Evolutionary conservation across 2,329 filamentous ascomycete species (phyloP), one percentile per base, ranked within the genome.

Genomic region (Aspergillus texensis): DNA sequence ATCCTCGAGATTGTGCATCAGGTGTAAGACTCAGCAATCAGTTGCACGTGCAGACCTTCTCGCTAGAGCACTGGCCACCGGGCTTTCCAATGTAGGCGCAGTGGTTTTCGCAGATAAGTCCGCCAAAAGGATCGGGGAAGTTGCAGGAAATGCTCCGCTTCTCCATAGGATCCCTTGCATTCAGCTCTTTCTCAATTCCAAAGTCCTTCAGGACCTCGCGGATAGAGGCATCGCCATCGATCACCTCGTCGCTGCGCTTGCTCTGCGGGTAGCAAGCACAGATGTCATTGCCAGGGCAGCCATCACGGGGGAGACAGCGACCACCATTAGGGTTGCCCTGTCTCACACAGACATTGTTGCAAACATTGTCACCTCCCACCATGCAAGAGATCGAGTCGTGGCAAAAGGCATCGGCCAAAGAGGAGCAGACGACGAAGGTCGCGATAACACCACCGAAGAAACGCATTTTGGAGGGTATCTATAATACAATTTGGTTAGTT

Each of bases 281-380:
- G 48, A 60, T 60, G 45, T 24, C 21, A 52, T 60, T 6, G 34
- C 48, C 58, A 11, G 58, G 58, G 48, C 58, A 60, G 58, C 58
- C 58, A 26, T 60, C 58, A 19, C 58, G 58, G 12, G 58, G 58
- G 28, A 60, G 58, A 34, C 58, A 60, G 32, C 58, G 58, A 21
- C 58, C 58, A 26, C 58, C 58, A 1, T 45, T 43, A 21, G 46
- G 46, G 46, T 60, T 60, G 16, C 58, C 58, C 34, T 60, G 32
- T n/a, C 58, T 48, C 14, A 54, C 58, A 52, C 58, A 60, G n/a
- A 54, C 48, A 2, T 54, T 60, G 46, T 45, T 60, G 58, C 58
- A 60, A 24, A 8, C 19, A 14, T n/a, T n/a, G 36, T 39, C 14
- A 26, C 58, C 58, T 14, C 58, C 58, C 11, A 54, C 6, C 12